Conservation (phyloP, 441 rosid species). For the Jatropha multifida region DNA sequence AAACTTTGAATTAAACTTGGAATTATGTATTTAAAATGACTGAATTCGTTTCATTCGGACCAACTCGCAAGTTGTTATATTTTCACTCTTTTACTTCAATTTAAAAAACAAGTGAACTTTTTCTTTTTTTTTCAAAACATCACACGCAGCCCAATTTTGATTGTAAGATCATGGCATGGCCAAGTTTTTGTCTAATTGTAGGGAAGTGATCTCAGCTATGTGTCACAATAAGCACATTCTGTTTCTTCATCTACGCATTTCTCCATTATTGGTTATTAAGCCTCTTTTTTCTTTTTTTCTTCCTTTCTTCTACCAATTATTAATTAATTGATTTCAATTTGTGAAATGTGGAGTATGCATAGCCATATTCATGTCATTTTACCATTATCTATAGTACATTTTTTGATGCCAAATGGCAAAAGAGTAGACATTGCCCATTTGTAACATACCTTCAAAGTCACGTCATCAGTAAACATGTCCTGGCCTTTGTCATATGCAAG, state of each 20-base stretch:
- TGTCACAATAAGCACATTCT: constrained; percentile 1
- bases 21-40: too few relatives aligned
- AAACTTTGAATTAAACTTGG: too few relatives aligned
- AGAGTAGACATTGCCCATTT: not conserved
- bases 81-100: not conserved
- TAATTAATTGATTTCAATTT: too few relatives aligned
- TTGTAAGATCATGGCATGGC: constrained; percentile 34
- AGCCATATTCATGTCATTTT: too few relatives aligned
- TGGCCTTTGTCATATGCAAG: constrained; percentile 28
- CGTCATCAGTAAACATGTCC: constrained; percentile 5
- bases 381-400: too few relatives aligned
- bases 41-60: too few relatives aligned
- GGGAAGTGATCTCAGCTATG: constrained; percentile 11
- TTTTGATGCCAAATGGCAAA: not conserved
- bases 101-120: not conserved
- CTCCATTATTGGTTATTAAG: too few relatives aligned
- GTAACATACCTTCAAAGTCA: constrained; percentile 5
- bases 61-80: too few relatives aligned
- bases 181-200: constrained; percentile 3
- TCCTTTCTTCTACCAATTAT: too few relatives aligned
- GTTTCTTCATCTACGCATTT: not conserved
- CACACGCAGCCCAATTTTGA: constrained; percentile 29
- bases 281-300: too few relatives aligned
- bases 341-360: too few relatives aligned
- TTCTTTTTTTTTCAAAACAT: constrained; percentile 24